These are phyloP conservation scores for Zygosaccharomyces rouxii DNA, from an alignment of 805 yeast genomes.

Conservation along the genomic window DNA sequence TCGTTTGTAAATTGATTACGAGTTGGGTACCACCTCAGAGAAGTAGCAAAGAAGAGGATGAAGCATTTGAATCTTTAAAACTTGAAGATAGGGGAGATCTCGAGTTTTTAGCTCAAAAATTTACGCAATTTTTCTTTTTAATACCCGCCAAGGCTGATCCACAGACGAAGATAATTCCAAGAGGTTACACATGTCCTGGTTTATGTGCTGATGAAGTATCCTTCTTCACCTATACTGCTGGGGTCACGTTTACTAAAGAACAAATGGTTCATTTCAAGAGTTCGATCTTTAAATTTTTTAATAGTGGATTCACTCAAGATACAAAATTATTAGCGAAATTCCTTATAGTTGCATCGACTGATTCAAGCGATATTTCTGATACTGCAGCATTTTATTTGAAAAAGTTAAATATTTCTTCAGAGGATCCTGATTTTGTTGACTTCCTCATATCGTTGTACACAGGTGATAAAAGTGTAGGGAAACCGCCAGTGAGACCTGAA, in stretches of 20 bases:
- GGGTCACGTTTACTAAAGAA: constrained; percentile 50
- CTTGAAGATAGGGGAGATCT: constrained; percentile 41
- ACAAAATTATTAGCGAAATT: constrained; percentile 42
- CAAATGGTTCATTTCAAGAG: constrained; percentile 42
- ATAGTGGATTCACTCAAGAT: constrained; percentile 39
- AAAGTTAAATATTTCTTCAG: constrained; percentile 49
- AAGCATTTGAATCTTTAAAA: constrained; percentile 34
- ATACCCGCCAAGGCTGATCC: constrained; percentile 42
- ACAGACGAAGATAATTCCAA: constrained; percentile 37
- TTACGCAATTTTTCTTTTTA: constrained; percentile 56
- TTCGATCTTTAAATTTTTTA: constrained; percentile 36
- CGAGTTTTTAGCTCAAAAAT: constrained; percentile 42
- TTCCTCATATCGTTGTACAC: constrained; percentile 45
- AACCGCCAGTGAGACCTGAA: constrained; percentile 50
- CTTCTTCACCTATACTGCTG: constrained; percentile 67
- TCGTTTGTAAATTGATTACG: constrained; percentile 51
- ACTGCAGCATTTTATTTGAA: constrained; percentile 48
- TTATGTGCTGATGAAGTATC: constrained; percentile 50
- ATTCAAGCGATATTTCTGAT: constrained; percentile 51
- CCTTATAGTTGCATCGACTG: constrained; percentile 60
- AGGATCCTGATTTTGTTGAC: constrained; percentile 43
- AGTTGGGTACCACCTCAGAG: constrained; percentile 48
- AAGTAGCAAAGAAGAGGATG: constrained; percentile 42
- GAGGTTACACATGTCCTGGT: constrained; percentile 57
- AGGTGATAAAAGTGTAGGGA: constrained; percentile 42